Base-by-base conservation (phyloP, 441 rosid species). In the Biscutella laevigata region DNA sequence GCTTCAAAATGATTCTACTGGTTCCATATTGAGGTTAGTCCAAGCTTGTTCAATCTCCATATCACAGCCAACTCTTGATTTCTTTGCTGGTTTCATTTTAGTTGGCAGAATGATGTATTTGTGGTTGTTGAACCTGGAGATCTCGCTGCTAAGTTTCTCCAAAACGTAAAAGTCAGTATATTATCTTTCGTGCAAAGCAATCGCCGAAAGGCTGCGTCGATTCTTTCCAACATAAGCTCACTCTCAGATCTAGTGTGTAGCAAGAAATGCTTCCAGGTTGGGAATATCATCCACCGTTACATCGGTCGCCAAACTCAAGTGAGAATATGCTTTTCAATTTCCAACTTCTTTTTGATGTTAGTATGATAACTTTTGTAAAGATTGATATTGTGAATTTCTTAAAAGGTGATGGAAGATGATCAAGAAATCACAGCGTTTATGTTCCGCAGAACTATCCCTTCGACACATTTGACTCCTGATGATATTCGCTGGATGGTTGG, bases 41-140 rank as follows among this genome's bases (percentile, higher is more conserved):
- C 67, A 61, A 60, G 64, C 16, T 33, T n/a, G n/a, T n/a, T n/a
- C n/a, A n/a, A n/a, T n/a, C n/a, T n/a, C n/a, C n/a, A n/a, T n/a
- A n/a, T n/a, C n/a, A n/a, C n/a, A n/a, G n/a, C n/a, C n/a, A n/a
- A n/a, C n/a, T n/a, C n/a, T n/a, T n/a, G n/a, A 39, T 35, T 30
- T 40, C 4, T 29, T 28, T 29, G 25, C 16, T 27, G 30, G 64
- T 51, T 59, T 37, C 32, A 58, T 65, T 43, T 39, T n/a, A 38
- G 51, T 68, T 92, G 96, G 96, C 95, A 92, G 70, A 92, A 83
- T 67, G 98, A 88, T 61, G 98, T 92, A 14, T 85, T 88, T 77
- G 98, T 88, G 64, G 96, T 92, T 48, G 95, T 94, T 44, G 98
- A 92, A 71, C 98, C 98, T 53, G 98, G 98, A 61, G 98, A 82